Conservation (phyloP, 106 monocot species). For the Xerophyta viscosa region DNA sequence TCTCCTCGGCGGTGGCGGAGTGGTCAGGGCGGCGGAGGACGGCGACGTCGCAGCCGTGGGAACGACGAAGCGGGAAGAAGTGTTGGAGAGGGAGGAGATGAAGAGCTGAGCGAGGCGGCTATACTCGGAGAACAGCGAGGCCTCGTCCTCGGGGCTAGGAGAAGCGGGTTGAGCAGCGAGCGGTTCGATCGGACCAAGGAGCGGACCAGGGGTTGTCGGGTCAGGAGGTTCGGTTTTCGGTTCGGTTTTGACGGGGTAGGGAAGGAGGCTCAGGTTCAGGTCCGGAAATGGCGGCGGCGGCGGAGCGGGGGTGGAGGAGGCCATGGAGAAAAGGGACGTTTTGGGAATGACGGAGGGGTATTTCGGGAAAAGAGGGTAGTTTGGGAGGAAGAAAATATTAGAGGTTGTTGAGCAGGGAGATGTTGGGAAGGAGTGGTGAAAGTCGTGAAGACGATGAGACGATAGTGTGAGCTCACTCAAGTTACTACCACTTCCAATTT, state of each 20-base stretch:
- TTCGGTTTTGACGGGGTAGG: not conserved
- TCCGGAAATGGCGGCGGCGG: not conserved
- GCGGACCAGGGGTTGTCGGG: not conserved
- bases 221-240: not conserved
- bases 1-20: conserved; percentile 28
- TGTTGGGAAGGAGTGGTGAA: not conserved
- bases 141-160: conserved; percentile 24
- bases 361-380: not conserved
- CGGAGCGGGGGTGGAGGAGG: not conserved
- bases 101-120: conserved; percentile 46
- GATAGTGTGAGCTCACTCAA: too few species aligned
- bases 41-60: not conserved
- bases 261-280: not conserved
- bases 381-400: too few species aligned
- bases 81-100: conserved; percentile 13
- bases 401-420: too few species aligned
- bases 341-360: not conserved
- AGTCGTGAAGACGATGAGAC: too few species aligned
- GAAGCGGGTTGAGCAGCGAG: not conserved
- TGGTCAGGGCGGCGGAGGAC: not conserved
- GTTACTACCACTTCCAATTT: too few species aligned
- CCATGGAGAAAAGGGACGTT: not conserved
- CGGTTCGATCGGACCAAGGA: not conserved
- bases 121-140: conserved; percentile 54
- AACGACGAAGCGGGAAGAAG: not conserved